phyloP scores from a whole-genome alignment of 2,329 filamentous ascomycete species.

The Bipolaris oryzae region DNA sequence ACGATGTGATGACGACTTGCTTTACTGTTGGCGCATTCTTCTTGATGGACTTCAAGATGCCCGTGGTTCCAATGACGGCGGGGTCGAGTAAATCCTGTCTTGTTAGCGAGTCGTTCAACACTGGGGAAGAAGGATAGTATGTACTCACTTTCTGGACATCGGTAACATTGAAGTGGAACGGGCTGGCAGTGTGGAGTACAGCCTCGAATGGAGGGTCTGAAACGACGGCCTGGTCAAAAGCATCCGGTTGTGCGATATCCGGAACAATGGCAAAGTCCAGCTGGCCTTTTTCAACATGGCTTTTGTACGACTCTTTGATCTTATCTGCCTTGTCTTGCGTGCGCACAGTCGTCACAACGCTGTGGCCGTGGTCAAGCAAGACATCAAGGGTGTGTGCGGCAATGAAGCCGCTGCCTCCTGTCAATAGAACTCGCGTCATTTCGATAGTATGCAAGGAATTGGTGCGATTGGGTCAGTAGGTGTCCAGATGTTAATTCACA shows the following conservation, averaged over 20 bases:
- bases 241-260: conserved; percentile 72
- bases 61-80: conserved; percentile 67
- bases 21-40: conserved; percentile 63
- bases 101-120: conserved; percentile 5
- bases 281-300: conserved; percentile 58
- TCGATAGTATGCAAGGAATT: not conserved
- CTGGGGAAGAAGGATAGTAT: accelerated
- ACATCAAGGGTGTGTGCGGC: conserved; percentile 68
- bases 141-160: conserved; percentile 65
- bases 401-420: conserved; percentile 68
- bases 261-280: conserved; percentile 71
- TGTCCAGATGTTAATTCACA: not conserved
- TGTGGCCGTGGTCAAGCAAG: conserved; percentile 62
- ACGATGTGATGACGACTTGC: conserved; percentile 73
- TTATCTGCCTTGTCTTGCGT: conserved; percentile 66
- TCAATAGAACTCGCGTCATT: conserved; percentile 51
- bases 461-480: not conserved
- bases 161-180: conserved; percentile 76
- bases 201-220: conserved; percentile 71
- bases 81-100: conserved; percentile 60
- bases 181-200: conserved; percentile 60
- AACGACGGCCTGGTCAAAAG: conserved; percentile 68
- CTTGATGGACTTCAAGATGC: conserved; percentile 65
- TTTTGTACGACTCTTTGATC: conserved; percentile 62
- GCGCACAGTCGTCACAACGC: conserved; percentile 67